Evolutionary conservation across 129 eudicot species (phyloP).

Genomic region (sunflower (Helianthus annuus)): HanXRQr2.0-SUNRISE NC_035447.2:122495337-122495836

Average conservation of each 20-base stretch:
- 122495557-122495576: conserved; percentile 42
- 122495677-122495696: conserved; percentile 39
- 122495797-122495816: conserved; percentile 11
- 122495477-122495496: neutral
- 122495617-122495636: conserved; percentile 49
- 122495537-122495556: conserved; percentile 41
- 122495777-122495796: conserved; percentile 49
- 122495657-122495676: conserved; percentile 38
- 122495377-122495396: conserved; percentile 25
- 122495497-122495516: neutral
- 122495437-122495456: conserved; percentile 1
- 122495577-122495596: conserved; percentile 31
- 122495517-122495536: conserved; percentile 10
- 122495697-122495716: conserved; percentile 35
- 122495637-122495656: conserved; percentile 33
- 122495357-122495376: conserved; percentile 31
- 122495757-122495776: conserved; percentile 61
- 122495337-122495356: conserved; percentile 36
- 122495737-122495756: conserved; percentile 42
- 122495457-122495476: neutral
- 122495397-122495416: conserved; percentile 37
- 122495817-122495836: neutral
- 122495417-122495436: conserved; percentile 26
- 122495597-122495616: conserved; percentile 49
- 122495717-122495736: conserved; percentile 37